Evolutionary conservation across 768 basidiomycete genomes (phyloP).

Genomic region (Astraeus odoratus): DNA sequence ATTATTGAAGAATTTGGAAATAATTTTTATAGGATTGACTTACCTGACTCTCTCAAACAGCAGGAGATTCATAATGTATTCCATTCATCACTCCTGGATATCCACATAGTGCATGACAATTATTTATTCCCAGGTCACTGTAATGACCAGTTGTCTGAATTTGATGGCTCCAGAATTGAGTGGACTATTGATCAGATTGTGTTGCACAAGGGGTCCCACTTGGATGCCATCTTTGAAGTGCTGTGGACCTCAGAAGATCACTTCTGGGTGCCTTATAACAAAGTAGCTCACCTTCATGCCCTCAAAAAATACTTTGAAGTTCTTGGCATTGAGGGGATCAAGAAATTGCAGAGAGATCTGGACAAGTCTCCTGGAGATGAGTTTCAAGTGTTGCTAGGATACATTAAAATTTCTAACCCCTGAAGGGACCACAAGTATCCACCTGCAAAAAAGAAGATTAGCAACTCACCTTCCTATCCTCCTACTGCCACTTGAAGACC

Average conservation of each 20-base stretch:
- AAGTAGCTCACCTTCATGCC: conserved; percentile 15
- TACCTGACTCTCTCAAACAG: conserved; percentile 20
- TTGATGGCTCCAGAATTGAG: conserved; percentile 13
- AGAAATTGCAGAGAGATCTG: background rate
- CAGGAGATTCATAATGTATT: conserved; percentile 25
- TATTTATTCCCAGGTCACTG: conserved; percentile 20
- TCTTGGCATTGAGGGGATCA: background rate
- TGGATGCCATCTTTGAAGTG: conserved; percentile 25
- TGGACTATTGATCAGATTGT: conserved; percentile 20
- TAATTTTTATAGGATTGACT: conserved; percentile 18
- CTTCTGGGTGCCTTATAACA: conserved; percentile 27
- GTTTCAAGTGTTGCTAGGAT: too few relatives aligned
- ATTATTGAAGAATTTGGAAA: conserved; percentile 9
- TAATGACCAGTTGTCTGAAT: conserved; percentile 7
- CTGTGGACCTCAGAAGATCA: conserved; percentile 28
- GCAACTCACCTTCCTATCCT: too few relatives aligned
- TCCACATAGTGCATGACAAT: conserved; percentile 30
- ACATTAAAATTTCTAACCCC: too few relatives aligned
- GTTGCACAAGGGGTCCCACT: conserved; percentile 19
- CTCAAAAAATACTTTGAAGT: conserved; percentile 17
- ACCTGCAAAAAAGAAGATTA: too few relatives aligned
- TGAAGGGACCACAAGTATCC: too few relatives aligned
- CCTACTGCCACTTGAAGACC: too few relatives aligned
- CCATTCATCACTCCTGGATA: conserved; percentile 25
- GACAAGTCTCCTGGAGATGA: too few relatives aligned